Evolutionary conservation across 768 basidiomycete genomes (phyloP), one percentile per base, ranked within the genome.

Genomic region (Lactarius hengduanensis): DNA sequence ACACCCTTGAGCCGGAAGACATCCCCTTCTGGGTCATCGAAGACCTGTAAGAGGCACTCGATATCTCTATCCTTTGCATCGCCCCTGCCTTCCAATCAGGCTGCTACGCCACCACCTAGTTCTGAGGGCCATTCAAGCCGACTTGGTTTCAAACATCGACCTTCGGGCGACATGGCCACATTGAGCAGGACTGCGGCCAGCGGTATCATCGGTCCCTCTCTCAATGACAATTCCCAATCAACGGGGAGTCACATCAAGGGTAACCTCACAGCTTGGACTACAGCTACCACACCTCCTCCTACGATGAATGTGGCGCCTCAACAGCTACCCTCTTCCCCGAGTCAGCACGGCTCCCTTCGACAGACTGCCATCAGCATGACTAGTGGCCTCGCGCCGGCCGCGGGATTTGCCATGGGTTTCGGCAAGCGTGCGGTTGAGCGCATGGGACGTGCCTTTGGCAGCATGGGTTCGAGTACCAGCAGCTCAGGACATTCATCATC

Each of bases 291-390:
- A 26, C 26, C 47, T 30, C 67, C 62, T 32, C 13, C 59, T 71
- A 57, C 76, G 75, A 47, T 71, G 72, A 50, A 67, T 76, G 45
- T 77, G 77, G 40, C 71, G 43, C 74, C 65, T 67, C 74, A 70
- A 72, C 77, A 65, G 71, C 71, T 61, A 41, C 70, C 56, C 66
- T 60, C 54, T 69, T 62, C 63, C 71, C 69, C 50, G 69, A 60
- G 45, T 66, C 63, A 64, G 61, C 65, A 73, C 30, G 73, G 76
- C 13, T 77, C 79, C 32, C 77, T 83, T 67, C 78, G 88, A 26
- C 87, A 86, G 72, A 86, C 88, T n/a, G 83, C 90, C 20, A 82
- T 91, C 68, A 91, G 89, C 71, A 86, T 92, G 78, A 84, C 88
- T 2, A 82, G 81, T 45, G 82, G 86, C 50, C 80, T 90, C 57